A percentile compares a stretch with the other conserved stretches of the same genome.
Conservation (phyloP, 768 basidiomycete genomes). For the Candolleomyces aberdarensis region DNA sequence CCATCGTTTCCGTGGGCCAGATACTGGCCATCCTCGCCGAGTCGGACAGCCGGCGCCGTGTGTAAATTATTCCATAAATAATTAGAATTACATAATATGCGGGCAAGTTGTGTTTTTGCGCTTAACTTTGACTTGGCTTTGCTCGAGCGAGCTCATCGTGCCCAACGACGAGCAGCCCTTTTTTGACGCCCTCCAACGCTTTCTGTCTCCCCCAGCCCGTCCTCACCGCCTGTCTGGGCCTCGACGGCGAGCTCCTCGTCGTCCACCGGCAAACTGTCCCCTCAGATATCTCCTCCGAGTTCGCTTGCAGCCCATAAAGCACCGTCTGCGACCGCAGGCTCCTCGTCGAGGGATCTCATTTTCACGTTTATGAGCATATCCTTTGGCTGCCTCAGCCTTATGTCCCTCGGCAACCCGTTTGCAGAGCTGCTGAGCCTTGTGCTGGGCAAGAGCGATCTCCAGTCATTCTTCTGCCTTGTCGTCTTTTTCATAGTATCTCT, state of each 20-base stretch:
- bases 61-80: background rate
- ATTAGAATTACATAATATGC: conserved; percentile 2
- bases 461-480: conserved; percentile 67
- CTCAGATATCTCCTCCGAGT: conserved; percentile 15
- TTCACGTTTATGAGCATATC: conserved; percentile 64
- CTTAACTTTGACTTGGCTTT: background rate
- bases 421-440: conserved; percentile 48
- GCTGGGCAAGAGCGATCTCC: conserved; percentile 58
- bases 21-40: background rate
- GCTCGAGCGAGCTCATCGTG: background rate
- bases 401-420: conserved; percentile 56
- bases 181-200: background rate
- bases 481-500: conserved; percentile 67
- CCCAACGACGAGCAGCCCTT: background rate
- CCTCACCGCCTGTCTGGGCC: background rate
- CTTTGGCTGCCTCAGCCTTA: conserved; percentile 57
- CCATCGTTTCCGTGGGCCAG: background rate
- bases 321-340: conserved; percentile 27
- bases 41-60: background rate
- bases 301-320: conserved; percentile 34
- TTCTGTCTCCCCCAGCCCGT: background rate
- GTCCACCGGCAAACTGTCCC: conserved; percentile 19
- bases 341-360: conserved; percentile 44
- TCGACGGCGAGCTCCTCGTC: conserved; percentile 12
- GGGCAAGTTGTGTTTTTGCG: background rate